phyloP scores from a whole-genome alignment of 2,329 filamentous ascomycete species.

The Penicillium paneum region DNA sequence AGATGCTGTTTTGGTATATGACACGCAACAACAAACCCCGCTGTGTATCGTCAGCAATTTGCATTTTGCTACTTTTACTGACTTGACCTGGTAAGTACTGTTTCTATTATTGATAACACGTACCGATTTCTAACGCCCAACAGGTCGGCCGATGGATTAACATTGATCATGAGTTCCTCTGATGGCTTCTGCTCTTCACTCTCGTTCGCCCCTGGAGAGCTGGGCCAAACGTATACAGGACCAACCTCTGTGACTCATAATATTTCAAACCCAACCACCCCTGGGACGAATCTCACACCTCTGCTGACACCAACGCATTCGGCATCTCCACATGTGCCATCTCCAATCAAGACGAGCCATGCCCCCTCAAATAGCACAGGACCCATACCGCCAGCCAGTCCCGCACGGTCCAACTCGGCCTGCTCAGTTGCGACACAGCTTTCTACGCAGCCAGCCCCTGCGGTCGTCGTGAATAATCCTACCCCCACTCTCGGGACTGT shows the following conservation, averaged over 20 bases:
- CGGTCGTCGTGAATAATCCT: conserved; percentile 67
- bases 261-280: conserved; percentile 39
- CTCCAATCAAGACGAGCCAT: conserved; percentile 55
- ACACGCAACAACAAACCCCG: conserved; percentile 93
- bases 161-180: conserved; percentile 90
- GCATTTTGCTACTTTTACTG: conserved; percentile 95
- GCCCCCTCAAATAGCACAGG: conserved; percentile 52
- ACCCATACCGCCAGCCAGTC: conserved; percentile 69
- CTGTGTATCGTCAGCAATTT: conserved; percentile 94
- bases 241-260: conserved; percentile 29
- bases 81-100: conserved; percentile 77
- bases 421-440: conserved; percentile 69
- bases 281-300: conserved; percentile 64
- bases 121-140: conserved; percentile 24
- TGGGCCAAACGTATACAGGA: conserved; percentile 74
- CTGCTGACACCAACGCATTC: conserved; percentile 66
- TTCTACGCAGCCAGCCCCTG: conserved; percentile 41
- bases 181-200: conserved; percentile 96
- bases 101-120: neutral
- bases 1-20: conserved; percentile 90
- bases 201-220: conserved; percentile 76
- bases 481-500: conserved; percentile 74
- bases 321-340: conserved; percentile 54
- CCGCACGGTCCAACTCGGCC: conserved; percentile 78
- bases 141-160: conserved; percentile 73